Evolutionary conservation across 2,329 filamentous ascomycete genomes (phyloP).

Genomic region (Magnaporthiopsis incrustans): DNA sequence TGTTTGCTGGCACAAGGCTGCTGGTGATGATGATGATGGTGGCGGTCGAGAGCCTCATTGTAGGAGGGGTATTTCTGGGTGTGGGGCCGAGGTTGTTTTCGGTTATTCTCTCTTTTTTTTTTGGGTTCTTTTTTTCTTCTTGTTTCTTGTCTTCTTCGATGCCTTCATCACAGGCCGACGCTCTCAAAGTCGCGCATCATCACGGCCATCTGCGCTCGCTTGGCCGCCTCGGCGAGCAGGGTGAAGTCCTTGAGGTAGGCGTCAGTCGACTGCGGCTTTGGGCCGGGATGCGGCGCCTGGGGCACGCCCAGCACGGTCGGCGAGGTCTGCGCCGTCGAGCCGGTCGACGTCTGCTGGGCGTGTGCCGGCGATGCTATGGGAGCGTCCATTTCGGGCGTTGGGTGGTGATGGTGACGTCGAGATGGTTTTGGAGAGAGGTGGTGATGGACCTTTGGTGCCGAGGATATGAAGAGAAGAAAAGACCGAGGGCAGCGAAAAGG

Average conservation of each 20-base stretch:
- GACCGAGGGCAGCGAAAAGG: not conserved
- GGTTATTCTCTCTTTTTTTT: no score
- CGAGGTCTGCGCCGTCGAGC: conserved; percentile 18
- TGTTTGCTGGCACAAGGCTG: not conserved
- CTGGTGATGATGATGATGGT: not conserved
- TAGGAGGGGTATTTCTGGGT: not conserved
- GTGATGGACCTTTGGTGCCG: no score
- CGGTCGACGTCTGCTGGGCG: conserved; percentile 22
- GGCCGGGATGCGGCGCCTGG: conserved; percentile 19
- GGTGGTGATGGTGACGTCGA: not conserved
- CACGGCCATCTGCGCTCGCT: conserved; percentile 83
- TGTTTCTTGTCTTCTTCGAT: not conserved
- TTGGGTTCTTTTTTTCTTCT: not conserved
- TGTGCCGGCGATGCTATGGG: conserved; percentile 23
- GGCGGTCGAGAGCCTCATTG: not conserved
- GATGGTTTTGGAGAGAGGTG: not conserved
- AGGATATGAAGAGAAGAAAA: not conserved
- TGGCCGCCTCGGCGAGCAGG: conserved; percentile 85
- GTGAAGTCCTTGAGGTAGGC: conserved; percentile 72
- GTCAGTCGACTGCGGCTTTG: conserved; percentile 37
- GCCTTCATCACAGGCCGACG: conserved; percentile 46
- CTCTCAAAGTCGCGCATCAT: conserved; percentile 80
- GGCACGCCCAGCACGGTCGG: conserved; percentile 20
- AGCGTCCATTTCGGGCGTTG: conserved; percentile 23
- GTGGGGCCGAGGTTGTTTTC: not conserved